phyloP scores from a whole-genome alignment of 306 rosid species.

The Amphicarpaea edgeworthii region DNA sequence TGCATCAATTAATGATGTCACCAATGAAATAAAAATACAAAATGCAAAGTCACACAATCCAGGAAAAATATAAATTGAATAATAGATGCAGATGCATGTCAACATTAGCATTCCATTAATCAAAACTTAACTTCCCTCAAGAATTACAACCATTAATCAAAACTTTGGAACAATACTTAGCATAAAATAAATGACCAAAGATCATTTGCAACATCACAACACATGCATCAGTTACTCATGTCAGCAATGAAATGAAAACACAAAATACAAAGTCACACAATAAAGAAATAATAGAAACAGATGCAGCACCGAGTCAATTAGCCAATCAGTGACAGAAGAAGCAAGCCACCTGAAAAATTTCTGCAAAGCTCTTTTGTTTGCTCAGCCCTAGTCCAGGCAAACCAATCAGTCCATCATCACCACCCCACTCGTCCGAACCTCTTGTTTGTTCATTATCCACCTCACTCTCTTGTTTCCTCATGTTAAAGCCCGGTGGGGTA shows the following conservation, averaged over 20 bases:
- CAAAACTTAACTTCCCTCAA: conserved; percentile 4
- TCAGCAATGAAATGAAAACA: background rate
- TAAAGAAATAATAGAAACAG: background rate
- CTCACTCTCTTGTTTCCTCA: conserved; percentile 66
- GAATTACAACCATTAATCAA: conserved; percentile 3
- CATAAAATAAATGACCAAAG: conserved; percentile 1
- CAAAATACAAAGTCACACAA: background rate
- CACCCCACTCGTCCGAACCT: conserved; percentile 78
- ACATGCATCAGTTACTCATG: background rate
- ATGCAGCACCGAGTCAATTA: background rate
- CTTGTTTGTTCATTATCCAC: conserved; percentile 60
- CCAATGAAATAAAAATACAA: background rate
- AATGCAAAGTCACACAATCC: too few relatives aligned
- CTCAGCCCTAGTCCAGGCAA: conserved; percentile 85
- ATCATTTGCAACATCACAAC: background rate
- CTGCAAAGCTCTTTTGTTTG: conserved; percentile 91
- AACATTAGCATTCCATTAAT: background rate
- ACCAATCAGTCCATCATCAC: conserved; percentile 87
- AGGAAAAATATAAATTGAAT: too few relatives aligned
- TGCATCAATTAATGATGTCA: background rate
- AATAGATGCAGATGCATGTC: background rate
- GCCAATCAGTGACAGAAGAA: conserved; percentile 17
- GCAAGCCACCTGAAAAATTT: conserved; percentile 86
- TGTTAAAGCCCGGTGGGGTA: conserved; percentile 79
- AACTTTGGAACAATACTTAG: background rate